Base-by-base conservation (phyloP, 331 rosid species). In the Telfairia occidentalis region DNA sequence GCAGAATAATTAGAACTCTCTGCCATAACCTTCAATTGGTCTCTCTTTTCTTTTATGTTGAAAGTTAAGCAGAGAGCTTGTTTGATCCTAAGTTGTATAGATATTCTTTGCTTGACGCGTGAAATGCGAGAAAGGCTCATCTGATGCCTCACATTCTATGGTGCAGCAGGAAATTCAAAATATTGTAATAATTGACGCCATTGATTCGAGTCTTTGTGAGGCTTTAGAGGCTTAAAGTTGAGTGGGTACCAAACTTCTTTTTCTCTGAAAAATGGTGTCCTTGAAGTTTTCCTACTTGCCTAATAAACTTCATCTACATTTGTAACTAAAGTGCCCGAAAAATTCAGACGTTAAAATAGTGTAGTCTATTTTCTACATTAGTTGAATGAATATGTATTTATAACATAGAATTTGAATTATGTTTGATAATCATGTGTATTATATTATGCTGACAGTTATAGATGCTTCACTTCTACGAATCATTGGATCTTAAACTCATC, bases 81-180 rank as follows among this genome's bases (percentile, higher is more conserved):
- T 66, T 23, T 40, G 40, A 40, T 21, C 35, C 52, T 11, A 19
- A 19, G 49, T 19, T 37, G 73, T 4, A 34, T n/a, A 9, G 11
- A 66, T 66, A 66, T 66, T 66, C 52, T 38, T 66, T 66, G 53
- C 52, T 66, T 64, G 49, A 3, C 18, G 46, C 28, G 7, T 35
- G 71, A n/a, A 63, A 63, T 37, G 71, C 46, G 15, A n/a, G 71
- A 64, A 64, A 64, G 73, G 34, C 18, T 21, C 49, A 19, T 64
- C 37, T 40, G 71, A 37, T 9, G 71, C 72, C 46, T 19, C 37
- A 9, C 49, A 63, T 35, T n/a, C 71, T 3, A 34, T 40, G 48
- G 29, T 63, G 8, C 72, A 21, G 19, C 5, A 66, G 30, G 52
- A 66, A 66, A 66, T 66, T 66, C 35, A 23, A 66, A 48, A 52